Base-by-base conservation (phyloP, 2,329 filamentous ascomycete genomes). In the Leptosphaerulina australis region DNA sequence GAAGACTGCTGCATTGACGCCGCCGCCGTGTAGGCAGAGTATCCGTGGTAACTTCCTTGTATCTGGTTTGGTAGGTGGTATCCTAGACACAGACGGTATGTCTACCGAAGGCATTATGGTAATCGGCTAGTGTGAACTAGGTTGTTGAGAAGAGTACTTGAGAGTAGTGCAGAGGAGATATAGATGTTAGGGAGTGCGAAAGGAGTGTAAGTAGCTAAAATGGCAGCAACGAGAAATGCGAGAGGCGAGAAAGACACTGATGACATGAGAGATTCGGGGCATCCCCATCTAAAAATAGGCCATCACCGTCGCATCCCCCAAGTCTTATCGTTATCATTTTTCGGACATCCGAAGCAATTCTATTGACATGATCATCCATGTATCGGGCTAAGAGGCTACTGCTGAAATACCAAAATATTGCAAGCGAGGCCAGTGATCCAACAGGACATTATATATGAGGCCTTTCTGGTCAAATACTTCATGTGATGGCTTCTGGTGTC, bases 21-120 rank as follows among this genome's bases (percentile, higher is more conserved):
- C 88, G 62, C 88, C 88, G 67, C 88, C 88, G 71, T 92, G 88
- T n/a, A 92, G 83, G 73, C 88, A 91, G 60, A 92, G 85, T 59
- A 92, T 84, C 51, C 88, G 85, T 3, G 88, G 88, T 30, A 78
- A 66, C 9, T 44, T 35, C 11, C 33, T 61, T 18, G 67, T 61
- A 49, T 68, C 62, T 8, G 69, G 62, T 25, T 55, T 59, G 17
- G 50, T 55, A 12, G 56, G n/a, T 9, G 64, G 67, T 36, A 68
- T 53, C 18, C 60, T 67, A n/a, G 62, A 58, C 14, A 28, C 41
- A 26, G 47, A 40, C 29, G 41, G 12, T 41, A 21, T 7, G 2
- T 44, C n/a, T 40, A 29, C 38, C 8, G 40, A 49, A 33, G 50
- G 39, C 50, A 53, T 53, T 28, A 12, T 11, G 26, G 15, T 21